phyloP scores from a whole-genome alignment of 768 basidiomycete species.

The Amyloporia xantha region DNA sequence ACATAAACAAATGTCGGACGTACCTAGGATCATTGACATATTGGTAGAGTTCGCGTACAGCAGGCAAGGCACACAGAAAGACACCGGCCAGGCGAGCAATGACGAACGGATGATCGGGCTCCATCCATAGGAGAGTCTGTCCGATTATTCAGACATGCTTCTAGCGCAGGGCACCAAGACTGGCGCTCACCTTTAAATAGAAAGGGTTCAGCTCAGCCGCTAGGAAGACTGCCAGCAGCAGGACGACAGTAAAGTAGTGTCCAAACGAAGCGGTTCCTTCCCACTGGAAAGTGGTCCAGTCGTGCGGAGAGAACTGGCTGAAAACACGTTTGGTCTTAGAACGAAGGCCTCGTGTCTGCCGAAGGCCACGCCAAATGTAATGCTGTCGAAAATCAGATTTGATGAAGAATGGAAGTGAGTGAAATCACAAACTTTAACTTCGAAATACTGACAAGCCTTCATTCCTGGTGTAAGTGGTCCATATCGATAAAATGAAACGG shows the following conservation, averaged over 20 bases:
- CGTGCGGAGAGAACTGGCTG: conserved; percentile 81
- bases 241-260: conserved; percentile 69
- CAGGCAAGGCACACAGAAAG: conserved; percentile 83
- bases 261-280: conserved; percentile 67
- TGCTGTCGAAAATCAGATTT: too few relatives aligned
- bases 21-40: conserved; percentile 81
- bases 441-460: conserved; percentile 81
- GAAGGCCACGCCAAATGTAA: conserved; percentile 80
- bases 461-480: too few relatives aligned
- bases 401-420: too few relatives aligned
- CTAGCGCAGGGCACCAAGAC: too few relatives aligned
- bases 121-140: conserved; percentile 73
- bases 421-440: conserved; percentile 62
- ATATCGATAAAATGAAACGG: too few relatives aligned
- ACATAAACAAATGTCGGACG: too few relatives aligned
- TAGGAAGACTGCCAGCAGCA: conserved; percentile 71
- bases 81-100: conserved; percentile 65
- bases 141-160: too few relatives aligned
- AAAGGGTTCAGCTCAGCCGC: conserved; percentile 85
- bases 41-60: conserved; percentile 77
- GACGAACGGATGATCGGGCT: conserved; percentile 82
- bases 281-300: conserved; percentile 87
- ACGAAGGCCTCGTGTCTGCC: conserved; percentile 69
- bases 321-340: conserved; percentile 76
- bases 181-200: conserved; percentile 73